Conservation (phyloP, 129 eudicot species). For the Erigeron canadensis region DNA sequence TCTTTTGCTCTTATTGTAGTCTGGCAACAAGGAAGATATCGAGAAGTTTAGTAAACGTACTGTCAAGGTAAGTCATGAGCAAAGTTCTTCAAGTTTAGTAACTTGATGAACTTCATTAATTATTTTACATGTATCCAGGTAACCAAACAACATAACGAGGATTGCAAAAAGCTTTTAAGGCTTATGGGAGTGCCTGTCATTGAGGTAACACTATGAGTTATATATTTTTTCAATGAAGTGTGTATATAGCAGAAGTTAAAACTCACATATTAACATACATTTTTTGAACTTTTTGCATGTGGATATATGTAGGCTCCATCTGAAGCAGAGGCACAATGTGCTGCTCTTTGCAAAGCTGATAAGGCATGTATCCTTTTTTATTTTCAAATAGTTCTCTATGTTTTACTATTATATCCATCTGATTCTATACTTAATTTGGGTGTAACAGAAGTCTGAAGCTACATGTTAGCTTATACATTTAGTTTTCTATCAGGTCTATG, state of each 20-base stretch:
- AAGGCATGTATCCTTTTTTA: conserved; percentile 47
- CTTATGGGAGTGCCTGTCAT: conserved; percentile 98
- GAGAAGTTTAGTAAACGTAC: conserved; percentile 96
- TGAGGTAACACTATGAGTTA: conserved; percentile 52
- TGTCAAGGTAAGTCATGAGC: conserved; percentile 62
- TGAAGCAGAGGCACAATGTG: conserved; percentile 99
- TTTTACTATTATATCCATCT: neutral
- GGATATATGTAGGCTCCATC: conserved; percentile 75
- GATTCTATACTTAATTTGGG: neutral
- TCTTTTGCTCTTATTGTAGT: conserved; percentile 41
- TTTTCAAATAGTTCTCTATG: neutral
- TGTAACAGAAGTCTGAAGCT: neutral
- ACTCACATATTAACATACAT: conserved; percentile 2
- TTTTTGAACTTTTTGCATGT: neutral
- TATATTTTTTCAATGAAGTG: neutral
- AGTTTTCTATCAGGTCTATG: conserved; percentile 64
- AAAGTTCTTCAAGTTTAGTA: neutral
- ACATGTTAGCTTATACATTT: neutral
- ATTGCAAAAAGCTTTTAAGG: conserved; percentile 79
- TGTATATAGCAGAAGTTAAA: neutral
- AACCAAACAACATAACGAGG: conserved; percentile 89
- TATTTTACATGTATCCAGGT: conserved; percentile 42
- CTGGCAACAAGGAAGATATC: conserved; percentile 83
- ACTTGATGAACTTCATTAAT: neutral
- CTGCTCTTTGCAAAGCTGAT: conserved; percentile 89